Percentiles rank a stretch among this genome's conserved stretches.
Conservation (phyloP, 2,329 filamentous ascomycete genomes). For the Aspergillus ochraceoroseus region DNA sequence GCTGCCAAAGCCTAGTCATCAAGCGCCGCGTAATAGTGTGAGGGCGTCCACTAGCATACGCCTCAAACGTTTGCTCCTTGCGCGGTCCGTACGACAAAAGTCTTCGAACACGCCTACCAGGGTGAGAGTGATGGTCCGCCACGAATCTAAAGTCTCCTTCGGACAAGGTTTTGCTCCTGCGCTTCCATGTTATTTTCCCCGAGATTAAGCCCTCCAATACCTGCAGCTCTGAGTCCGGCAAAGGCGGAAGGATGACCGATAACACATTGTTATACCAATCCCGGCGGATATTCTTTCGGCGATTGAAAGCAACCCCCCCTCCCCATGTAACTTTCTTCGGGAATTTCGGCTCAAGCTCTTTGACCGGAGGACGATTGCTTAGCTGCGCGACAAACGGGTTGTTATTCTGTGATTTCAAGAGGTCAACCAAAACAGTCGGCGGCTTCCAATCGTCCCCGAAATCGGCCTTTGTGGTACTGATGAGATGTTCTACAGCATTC, state of each 20-base stretch:
- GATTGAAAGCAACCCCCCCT: conserved; percentile 27
- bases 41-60: conserved; percentile 36
- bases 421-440: conserved; percentile 28
- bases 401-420: conserved; percentile 35
- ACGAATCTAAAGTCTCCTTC: no score
- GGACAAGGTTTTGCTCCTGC: no score
- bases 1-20: conserved; percentile 38
- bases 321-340: conserved; percentile 38
- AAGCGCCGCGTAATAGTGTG: conserved; percentile 39
- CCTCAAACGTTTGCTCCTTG: conserved; percentile 34
- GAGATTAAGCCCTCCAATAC: conserved; percentile 33
- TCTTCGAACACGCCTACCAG: conserved; percentile 20
- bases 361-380: conserved; percentile 25
- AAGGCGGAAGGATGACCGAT: conserved; percentile 35
- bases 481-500: conserved; percentile 15
- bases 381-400: conserved; percentile 26
- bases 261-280: conserved; percentile 37
- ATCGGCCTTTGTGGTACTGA: neutral
- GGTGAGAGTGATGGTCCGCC: conserved; percentile 3
- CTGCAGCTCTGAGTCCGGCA: conserved; percentile 36
- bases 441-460: conserved; percentile 35
- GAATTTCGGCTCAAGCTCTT: conserved; percentile 28
- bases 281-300: conserved; percentile 34
- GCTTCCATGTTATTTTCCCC: conserved; percentile 32
- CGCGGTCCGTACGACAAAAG: conserved; percentile 37